A percentile compares a stretch with the other conserved stretches of the same genome.
Evolutionary conservation across 2,329 filamentous ascomycete species (phyloP).

Genomic region (Diaporthe sp.): DNA sequence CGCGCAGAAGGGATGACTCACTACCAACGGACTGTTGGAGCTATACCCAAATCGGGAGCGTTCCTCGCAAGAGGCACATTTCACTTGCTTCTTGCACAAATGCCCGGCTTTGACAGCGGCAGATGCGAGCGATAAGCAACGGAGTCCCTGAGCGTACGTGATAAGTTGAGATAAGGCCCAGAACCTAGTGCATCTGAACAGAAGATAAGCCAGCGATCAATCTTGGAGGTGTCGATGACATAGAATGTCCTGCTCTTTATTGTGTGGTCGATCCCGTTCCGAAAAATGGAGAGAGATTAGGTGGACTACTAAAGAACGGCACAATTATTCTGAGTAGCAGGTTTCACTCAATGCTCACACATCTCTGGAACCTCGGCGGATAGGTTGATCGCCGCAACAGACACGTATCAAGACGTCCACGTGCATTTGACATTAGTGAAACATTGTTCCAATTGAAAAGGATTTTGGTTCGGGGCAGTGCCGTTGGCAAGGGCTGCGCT

Average conservation of each 20-base stretch:
- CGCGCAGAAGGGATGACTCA: conserved; percentile 1
- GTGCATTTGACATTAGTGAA: no score
- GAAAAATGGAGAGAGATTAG: no score
- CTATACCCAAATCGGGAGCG: background rate
- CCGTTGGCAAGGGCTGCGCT: background rate
- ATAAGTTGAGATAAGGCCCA: background rate
- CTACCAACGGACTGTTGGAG: background rate
- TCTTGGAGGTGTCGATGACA: background rate
- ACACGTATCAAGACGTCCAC: no score
- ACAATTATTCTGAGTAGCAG: background rate
- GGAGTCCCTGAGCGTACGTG: background rate
- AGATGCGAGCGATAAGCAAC: background rate
- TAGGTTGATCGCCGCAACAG: background rate
- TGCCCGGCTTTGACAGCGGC: background rate
- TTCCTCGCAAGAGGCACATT: background rate
- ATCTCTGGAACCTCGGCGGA: background rate
- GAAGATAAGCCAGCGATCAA: background rate
- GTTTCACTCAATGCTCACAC: background rate
- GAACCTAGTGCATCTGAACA: background rate
- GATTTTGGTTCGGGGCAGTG: no score
- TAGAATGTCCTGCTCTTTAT: no score
- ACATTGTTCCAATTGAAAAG: fast-evolving
- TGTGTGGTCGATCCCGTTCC: background rate
- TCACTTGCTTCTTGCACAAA: background rate
- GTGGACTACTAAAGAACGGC: background rate